Base-by-base conservation (phyloP, 768 basidiomycete genomes). In the Clavaria fumosa region DNA sequence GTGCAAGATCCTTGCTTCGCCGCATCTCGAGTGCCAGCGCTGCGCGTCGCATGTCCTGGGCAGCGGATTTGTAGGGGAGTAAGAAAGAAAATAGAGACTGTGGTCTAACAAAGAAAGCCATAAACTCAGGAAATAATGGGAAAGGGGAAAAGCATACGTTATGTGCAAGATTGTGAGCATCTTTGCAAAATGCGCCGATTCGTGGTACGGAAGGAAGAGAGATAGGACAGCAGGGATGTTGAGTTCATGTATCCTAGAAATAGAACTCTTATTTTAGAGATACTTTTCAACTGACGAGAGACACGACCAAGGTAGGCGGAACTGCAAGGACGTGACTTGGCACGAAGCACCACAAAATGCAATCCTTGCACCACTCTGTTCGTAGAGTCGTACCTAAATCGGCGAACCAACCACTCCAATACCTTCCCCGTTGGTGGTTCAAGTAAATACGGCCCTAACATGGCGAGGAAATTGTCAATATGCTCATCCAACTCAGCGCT, bases 361-460 rank as follows among this genome's bases (percentile, higher is more conserved):
- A n/a, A n/a, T n/a, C n/a, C n/a, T n/a, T n/a, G n/a, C n/a, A n/a
- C n/a, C n/a, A n/a, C n/a, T n/a, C n/a, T n/a, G n/a, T n/a, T n/a
- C n/a, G n/a, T n/a, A n/a, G n/a, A n/a, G n/a, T n/a, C n/a, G 28
- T 45, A 86, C 91, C 91, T 77, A 58, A 96, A 95, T 40, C 90
- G 66, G 49, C 85, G 65, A 3, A 97, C 86, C 18, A 97, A 69
- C 93, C 93, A 99, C 50, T 99, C 95, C 19, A 99, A 52, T 6
- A 85, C 71, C 53, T 81, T 89, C 14, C 75, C 78, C 0, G 85
- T 70, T 0, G 86, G 81, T 23, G 72, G 62, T 27, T 93, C 78
- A 59, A 88, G 66, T 30, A 97, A 56, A 64, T 81, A 84, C 6
- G 76, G 78, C 2, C 85, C 84, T 11, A 99, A 62, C 30, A 78